Evolutionary conservation across 2,329 filamentous ascomycete genomes (phyloP).

Genomic region (Amauroascus verrucosus): DNA sequence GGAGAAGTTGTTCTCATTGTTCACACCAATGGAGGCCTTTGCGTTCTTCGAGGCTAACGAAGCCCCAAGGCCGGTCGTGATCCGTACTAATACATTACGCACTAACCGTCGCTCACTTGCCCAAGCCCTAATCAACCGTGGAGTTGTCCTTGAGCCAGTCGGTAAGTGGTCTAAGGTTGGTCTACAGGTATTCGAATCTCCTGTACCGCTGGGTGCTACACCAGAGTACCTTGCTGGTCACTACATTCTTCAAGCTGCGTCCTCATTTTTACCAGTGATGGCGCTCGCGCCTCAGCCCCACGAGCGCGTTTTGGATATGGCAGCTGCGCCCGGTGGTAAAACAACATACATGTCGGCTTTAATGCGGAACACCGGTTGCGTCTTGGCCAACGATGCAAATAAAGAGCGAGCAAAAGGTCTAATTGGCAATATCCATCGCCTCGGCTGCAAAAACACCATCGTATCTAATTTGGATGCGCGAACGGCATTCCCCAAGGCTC

Average conservation of each 20-base stretch:
- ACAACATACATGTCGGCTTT: constrained; percentile 92
- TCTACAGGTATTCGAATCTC: constrained; percentile 88
- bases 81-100: constrained; percentile 90
- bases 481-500: constrained; percentile 76
- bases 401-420: constrained; percentile 90
- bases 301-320: constrained; percentile 89
- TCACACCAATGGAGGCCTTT: constrained; percentile 86
- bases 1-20: constrained; percentile 87
- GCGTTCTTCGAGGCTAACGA: constrained; percentile 99
- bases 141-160: constrained; percentile 89
- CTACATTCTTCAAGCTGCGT: constrained; percentile 95
- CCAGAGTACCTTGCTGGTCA: constrained; percentile 95
- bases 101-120: constrained; percentile 69
- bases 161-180: constrained; percentile 99
- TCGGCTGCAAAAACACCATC: constrained; percentile 86
- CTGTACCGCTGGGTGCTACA: constrained; percentile 79
- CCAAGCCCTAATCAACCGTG: constrained; percentile 87
- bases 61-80: constrained; percentile 81
- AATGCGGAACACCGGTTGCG: constrained; percentile 93
- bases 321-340: constrained; percentile 89
- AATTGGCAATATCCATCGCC: constrained; percentile 93
- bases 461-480: constrained; percentile 93
- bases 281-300: constrained; percentile 86
- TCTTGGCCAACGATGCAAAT: constrained; percentile 95
- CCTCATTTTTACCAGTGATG: constrained; percentile 96